These are phyloP conservation scores for Sporothrix euskadiensis DNA, from an alignment of 2,329 filamentous ascomycete genomes.

Conservation along the genomic window DNA sequence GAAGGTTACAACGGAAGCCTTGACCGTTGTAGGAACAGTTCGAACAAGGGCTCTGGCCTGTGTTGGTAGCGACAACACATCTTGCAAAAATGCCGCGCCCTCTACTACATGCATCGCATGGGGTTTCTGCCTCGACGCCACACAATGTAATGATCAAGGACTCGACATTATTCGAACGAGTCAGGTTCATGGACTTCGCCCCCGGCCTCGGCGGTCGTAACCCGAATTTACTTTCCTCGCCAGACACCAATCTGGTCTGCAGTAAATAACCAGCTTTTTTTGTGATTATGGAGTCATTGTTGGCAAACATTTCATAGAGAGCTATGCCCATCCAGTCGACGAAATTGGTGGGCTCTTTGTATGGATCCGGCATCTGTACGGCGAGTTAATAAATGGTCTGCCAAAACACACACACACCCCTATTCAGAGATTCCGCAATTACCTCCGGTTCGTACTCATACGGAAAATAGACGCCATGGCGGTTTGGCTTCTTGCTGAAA, in stretches of 20 bases:
- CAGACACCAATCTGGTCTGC: neutral
- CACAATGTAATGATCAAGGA: neutral
- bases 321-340: neutral
- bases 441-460: neutral
- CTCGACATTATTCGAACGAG: neutral
- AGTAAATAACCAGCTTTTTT: neutral
- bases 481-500: neutral
- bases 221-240: neutral
- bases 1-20: neutral
- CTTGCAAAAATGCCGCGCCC: neutral
- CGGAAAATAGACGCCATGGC: neutral
- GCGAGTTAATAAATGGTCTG: neutral
- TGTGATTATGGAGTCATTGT: neutral
- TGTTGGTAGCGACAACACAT: neutral
- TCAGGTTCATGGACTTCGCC: neutral
- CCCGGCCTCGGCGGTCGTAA: neutral
- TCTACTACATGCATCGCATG: neutral
- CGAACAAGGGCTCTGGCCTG: neutral
- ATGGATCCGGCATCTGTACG: neutral
- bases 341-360: neutral
- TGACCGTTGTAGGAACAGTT: slow-evolving; percentile 7
- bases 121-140: neutral
- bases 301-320: neutral
- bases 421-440: neutral
- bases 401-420: no score